These are phyloP conservation scores for Kodamaea laetipori DNA, from an alignment of 805 yeast species.

Conservation along the genomic window DNA sequence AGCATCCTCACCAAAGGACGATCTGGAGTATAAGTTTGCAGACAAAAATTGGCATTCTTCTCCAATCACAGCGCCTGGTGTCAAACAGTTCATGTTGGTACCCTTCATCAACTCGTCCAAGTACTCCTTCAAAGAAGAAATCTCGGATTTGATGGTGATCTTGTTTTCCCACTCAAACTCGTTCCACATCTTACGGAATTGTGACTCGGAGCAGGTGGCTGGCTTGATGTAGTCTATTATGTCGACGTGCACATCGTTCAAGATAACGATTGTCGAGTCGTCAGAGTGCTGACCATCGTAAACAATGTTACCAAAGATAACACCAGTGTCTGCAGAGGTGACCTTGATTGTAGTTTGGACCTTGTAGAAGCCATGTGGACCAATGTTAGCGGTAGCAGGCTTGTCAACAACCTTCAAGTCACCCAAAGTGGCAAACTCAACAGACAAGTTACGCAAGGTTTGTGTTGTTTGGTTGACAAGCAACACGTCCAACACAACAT, in stretches of 20 bases:
- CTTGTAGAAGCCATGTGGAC: slow-evolving; percentile 96
- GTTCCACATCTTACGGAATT: slow-evolving; percentile 97
- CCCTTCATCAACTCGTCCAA: slow-evolving; percentile 73
- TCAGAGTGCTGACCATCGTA: slow-evolving; percentile 95
- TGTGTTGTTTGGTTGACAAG: slow-evolving; percentile 91
- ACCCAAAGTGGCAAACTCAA: slow-evolving; percentile 94
- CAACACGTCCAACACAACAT: slow-evolving; percentile 90
- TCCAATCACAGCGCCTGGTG: slow-evolving; percentile 88
- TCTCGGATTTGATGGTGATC: slow-evolving; percentile 77
- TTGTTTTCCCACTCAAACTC: slow-evolving; percentile 99
- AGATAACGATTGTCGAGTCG: slow-evolving; percentile 84
- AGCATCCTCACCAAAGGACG: slow-evolving; percentile 97
- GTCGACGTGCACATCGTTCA: slow-evolving; percentile 93
- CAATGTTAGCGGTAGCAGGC: slow-evolving; percentile 85
- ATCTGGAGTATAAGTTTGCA: slow-evolving; percentile 89
- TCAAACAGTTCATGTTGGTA: slow-evolving; percentile 92
- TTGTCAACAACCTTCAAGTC: slow-evolving; percentile 93
- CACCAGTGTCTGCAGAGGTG: slow-evolving; percentile 97
- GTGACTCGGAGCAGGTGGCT: slow-evolving; percentile 83
- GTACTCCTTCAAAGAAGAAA: slow-evolving; percentile 70
- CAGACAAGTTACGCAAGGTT: slow-evolving; percentile 86
- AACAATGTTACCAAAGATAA: slow-evolving; percentile 93
- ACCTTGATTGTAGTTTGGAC: slow-evolving; percentile 89
- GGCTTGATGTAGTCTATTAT: slow-evolving; percentile 98
- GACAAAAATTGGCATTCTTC: slow-evolving; percentile 89